Base-by-base conservation (phyloP, 2,329 filamentous ascomycete species). In the Ophiostoma ulmi region DNA sequence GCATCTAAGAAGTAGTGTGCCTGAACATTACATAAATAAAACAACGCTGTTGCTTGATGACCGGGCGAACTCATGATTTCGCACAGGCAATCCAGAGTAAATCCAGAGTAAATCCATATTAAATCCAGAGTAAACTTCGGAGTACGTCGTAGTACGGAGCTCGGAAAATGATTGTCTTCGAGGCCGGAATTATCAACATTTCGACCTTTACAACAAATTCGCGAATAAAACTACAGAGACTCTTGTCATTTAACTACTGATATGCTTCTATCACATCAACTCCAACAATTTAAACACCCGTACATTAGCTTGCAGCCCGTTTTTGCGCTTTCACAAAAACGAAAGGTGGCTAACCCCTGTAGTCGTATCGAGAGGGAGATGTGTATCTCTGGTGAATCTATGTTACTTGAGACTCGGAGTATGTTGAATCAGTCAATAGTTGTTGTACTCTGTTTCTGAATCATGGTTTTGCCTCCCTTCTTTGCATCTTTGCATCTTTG, bases 341-440 rank as follows among this genome's bases (percentile, higher is more conserved):
- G 64, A 70, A 67, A 67, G 69, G 69, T 70, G 64, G 63, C 36
- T 35, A 48, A 31, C 31, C 69, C 69, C 69, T 70, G 63, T 58
- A 38, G 63, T 61, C 20, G 61, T 20, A 64, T 64, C 38, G 61
- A 64, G 61, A 3, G 44, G n/a, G 14, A 48, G 44, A 48, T 48
- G 44, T 48, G 44, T 48, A 48, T 48, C 44, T 44, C 14, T 48
- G 17, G 44, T 20, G 17, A 38, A 2, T 64, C 31, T 22, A 4
- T 20, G 17, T 14, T n/a, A 38, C 11, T 63, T 1, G 52, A 58
- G 61, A 5, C 61, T n/a, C 20, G 6, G 6, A 22, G 38, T 17
- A 1, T 26, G 55, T 61, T 61, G 55, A 7, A 44, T 20, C 5
- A 17, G 41, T 44, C 41, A 17, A 44, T 58, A 26, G 2, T 22